phyloP scores from a whole-genome alignment of 202 grass and related monocot species.

The Hordeum pubiflorum region DNA sequence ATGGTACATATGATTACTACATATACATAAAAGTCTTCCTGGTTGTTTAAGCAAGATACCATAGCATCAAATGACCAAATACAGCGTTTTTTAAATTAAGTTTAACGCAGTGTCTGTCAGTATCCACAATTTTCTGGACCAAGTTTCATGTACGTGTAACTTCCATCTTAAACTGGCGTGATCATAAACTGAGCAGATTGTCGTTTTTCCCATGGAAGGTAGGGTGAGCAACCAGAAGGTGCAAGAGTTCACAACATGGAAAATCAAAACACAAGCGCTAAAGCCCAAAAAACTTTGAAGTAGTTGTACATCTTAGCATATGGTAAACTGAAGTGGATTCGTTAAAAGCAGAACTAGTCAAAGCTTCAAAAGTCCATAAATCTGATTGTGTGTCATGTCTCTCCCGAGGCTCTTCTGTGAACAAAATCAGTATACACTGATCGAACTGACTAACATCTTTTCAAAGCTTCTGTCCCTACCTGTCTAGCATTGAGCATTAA shows the following conservation, averaged over 20 bases:
- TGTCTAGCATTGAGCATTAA: neutral
- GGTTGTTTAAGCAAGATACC: slow-evolving; percentile 1
- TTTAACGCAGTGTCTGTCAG: neutral
- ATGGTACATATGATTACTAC: neutral
- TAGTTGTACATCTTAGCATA: neutral
- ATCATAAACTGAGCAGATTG: neutral
- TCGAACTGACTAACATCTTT: neutral
- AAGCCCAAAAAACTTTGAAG: neutral
- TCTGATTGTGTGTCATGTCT: neutral
- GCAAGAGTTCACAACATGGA: neutral
- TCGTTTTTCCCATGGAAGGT: neutral
- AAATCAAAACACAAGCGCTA: neutral
- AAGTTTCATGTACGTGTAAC: neutral
- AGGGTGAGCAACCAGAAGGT: neutral
- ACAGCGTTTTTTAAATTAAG: neutral
- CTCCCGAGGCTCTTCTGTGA: neutral
- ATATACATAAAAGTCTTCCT: neutral
- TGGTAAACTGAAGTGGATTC: neutral
- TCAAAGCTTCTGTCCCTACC: neutral
- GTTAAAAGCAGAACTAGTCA: neutral
- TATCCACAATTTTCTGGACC: neutral
- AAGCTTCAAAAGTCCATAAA: neutral
- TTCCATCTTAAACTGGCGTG: neutral
- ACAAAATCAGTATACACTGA: neutral
- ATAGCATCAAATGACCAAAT: slow-evolving; percentile 19